Base-by-base conservation (phyloP, 306 rosid species). In the Vigna unguiculata region DNA sequence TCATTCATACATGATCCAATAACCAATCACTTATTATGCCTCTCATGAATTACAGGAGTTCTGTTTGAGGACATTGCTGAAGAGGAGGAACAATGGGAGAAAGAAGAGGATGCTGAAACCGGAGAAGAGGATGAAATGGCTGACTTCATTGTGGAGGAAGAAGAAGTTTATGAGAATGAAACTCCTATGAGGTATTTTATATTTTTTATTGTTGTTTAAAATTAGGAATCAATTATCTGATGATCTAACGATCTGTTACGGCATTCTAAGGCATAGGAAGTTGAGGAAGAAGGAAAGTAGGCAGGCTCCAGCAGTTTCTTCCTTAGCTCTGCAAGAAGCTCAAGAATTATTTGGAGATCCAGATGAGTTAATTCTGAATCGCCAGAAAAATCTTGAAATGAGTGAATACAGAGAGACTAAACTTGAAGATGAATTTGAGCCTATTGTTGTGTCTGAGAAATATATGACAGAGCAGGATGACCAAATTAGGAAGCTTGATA, bases 51-150 rank as follows among this genome's bases (percentile, higher is more conserved):
- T 83, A 30, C 74, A 90, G 97, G 90, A 71, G 84, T 93, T 81
- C 88, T 91, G 52, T 88, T 87, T 80, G 99, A 95, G 80, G 99
- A 92, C 69, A 86, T 92, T 75, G 97, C 77, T 20, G 99, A 95
- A 83, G 99, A 92, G 83, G 97, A 90, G 88, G 99, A 95, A 76
- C 96, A 82, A 36, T 88, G 80, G 22, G 98, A 92, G 81, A 96
- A 93, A 58, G 98, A 93, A 85, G 96, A 90, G 58, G 98, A 92
- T 66, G 98, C 83, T 21, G 97, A 90, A 82, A 88, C 91, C 57
- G 98, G 92, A 71, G 98, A 93, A 43, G 98, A 91, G 76, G 98
- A 95, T 87, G 98, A 94, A 80, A 95, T 95, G 98, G 98, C 95
- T 0, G 98, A 92, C 87, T 95, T 95, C 77, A 95, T 95, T 43